A percentile compares a stretch with the other conserved stretches of the same genome.
These are phyloP conservation scores for Abrus precatorius DNA, from an alignment of 306 rosid genomes.

Conservation along the genomic window DNA sequence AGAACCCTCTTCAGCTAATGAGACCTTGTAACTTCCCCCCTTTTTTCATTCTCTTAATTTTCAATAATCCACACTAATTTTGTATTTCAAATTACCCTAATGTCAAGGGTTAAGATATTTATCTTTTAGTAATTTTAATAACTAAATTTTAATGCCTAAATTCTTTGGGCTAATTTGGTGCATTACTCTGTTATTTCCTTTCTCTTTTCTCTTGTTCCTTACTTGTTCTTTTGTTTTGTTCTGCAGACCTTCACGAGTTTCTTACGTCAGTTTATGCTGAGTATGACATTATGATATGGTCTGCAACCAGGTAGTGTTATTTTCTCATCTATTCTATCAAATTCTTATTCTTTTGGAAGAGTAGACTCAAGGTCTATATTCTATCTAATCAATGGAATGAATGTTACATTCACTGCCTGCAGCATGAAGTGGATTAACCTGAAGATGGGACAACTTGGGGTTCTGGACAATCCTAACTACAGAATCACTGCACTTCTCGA, in stretches of 20 bases:
- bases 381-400: constrained; percentile 15
- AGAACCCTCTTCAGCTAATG: constrained; percentile 95
- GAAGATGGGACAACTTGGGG: constrained; percentile 97
- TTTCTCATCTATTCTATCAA: neutral
- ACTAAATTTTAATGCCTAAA: too few species aligned
- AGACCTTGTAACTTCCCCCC: constrained; percentile 69
- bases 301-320: constrained; percentile 86
- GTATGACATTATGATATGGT: constrained; percentile 98
- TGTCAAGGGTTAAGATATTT: too few species aligned
- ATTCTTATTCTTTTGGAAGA: constrained; percentile 2
- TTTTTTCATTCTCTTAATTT: neutral
- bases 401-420: constrained; percentile 42
- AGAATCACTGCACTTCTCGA: constrained; percentile 93
- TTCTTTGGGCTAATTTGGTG: neutral
- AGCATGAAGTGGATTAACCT: constrained; percentile 94
- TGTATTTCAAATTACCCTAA: too few species aligned
- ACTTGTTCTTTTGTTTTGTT: constrained; percentile 28
- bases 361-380: neutral
- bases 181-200: neutral
- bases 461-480: constrained; percentile 90
- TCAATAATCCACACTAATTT: too few species aligned
- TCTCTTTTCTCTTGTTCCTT: neutral
- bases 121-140: too few species aligned
- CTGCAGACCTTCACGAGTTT: constrained; percentile 94
- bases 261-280: constrained; percentile 85